Base-by-base conservation (phyloP, 768 basidiomycete genomes). In the Chalciporus chontae region DNA sequence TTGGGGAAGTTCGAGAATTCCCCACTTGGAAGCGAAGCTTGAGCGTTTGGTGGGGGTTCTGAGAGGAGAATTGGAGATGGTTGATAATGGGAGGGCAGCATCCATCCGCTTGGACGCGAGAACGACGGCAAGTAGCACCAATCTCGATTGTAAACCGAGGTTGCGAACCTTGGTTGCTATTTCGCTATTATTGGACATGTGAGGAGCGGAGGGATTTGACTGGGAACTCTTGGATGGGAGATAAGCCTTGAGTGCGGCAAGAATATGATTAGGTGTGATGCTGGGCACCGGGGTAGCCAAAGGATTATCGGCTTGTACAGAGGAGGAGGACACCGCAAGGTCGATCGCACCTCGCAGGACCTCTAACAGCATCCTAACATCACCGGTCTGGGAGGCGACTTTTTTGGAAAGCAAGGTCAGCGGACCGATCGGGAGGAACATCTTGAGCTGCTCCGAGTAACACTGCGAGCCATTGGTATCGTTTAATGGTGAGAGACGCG, bases 261-360 rank as follows among this genome's bases (percentile, higher is more conserved):
- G 72, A 45, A 94, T 76, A 57, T 90, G 83, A 17, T 78, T 67
- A 4, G 89, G 88, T 0, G 80, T 78, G 23, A 91, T 78, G 5
- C 67, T 48, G 1, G 70, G 73, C 0, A 77, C 62, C 2, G 74
- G 56, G 2, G 71, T 58, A 3, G 62, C 62, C 46, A 68, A 67
- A 19, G 52, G 69, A 36, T 58, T 62, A 51, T 61, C 61, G 42
- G 47, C 32, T 21, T 48, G 2, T 1, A 47, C 46, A 13, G 61
- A 54, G 40, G 63, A 54, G 40, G 63, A 61, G 21, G 68, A 69
- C n/a, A 77, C 70, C 0, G 84, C 82, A 13, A 84, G 68, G 56
- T 90, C 87, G 56, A 94, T 87, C 8, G 90, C 87, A 10, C 84
- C 80, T 26, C 90, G 79, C 9, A 90, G 74, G 11, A 92, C 86